Conservation (phyloP, 192 early-diverging fungal genomes). For the Umbelopsis sp. region DNA sequence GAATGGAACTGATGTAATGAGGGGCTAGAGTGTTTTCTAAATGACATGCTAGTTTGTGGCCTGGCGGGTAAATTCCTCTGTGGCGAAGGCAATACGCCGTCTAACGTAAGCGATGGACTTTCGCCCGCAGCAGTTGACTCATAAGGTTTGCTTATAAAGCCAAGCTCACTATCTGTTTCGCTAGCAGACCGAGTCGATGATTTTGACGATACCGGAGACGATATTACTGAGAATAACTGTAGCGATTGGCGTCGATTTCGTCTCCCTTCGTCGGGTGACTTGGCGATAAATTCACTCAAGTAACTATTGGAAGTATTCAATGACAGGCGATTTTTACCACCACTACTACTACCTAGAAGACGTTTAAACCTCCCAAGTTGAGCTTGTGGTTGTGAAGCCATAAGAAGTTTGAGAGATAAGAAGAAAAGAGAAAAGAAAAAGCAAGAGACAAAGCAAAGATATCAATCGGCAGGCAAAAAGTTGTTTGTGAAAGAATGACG, state of each 20-base stretch:
- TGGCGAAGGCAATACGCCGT: not conserved
- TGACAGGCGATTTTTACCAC: slow-evolving; percentile 2
- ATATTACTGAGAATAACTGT: not conserved
- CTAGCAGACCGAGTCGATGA: not conserved
- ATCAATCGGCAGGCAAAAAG: not conserved
- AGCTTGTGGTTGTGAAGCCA: slow-evolving; percentile 9
- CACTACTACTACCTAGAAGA: not conserved
- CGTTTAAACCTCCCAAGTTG: slow-evolving; percentile 7
- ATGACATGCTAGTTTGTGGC: not conserved
- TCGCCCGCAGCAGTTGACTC: not conserved
- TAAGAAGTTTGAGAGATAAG: not conserved
- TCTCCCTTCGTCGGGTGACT: not conserved
- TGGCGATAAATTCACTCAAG: not conserved
- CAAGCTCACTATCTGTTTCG: not conserved
- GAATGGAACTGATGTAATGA: not conserved
- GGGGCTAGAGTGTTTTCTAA: not conserved
- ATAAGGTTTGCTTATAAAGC: not conserved
- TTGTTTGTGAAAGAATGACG: slow-evolving; percentile 3
- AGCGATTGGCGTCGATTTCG: slow-evolving; percentile 10
- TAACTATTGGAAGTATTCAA: slow-evolving; percentile 5
- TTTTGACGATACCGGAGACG: not conserved
- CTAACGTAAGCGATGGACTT: not conserved
- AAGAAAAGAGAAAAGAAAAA: not conserved
- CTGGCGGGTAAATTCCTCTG: not conserved
- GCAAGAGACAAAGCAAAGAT: not conserved